Conservation (phyloP, 2,329 filamentous ascomycete genomes). For the Tolypocladium ovalisporum region DNA sequence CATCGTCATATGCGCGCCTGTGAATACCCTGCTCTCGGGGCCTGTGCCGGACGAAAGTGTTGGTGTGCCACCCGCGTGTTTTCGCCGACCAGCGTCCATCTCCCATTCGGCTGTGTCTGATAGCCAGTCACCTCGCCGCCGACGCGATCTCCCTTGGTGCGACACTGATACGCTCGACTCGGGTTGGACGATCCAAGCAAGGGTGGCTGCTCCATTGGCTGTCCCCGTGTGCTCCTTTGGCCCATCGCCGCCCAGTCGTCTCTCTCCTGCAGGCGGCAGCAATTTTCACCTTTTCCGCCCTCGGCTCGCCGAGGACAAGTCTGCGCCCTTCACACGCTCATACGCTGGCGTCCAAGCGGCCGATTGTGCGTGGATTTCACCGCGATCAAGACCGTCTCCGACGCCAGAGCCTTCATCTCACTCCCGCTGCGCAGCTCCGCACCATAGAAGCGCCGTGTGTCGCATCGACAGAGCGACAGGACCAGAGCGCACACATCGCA, state of each 20-base stretch:
- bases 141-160: slow-evolving; percentile 1
- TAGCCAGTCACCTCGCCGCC: background rate
- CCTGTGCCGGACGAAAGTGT: background rate
- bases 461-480: background rate
- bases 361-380: background rate
- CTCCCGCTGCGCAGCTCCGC: too few species aligned
- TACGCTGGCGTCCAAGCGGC: background rate
- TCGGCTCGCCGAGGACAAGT: background rate
- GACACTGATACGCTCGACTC: slow-evolving; percentile 4
- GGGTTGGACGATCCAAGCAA: slow-evolving; percentile 6
- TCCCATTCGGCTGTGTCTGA: background rate
- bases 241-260: slow-evolving; percentile 6
- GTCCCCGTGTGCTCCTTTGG: background rate
- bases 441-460: background rate
- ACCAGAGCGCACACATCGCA: background rate
- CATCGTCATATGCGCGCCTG: background rate
- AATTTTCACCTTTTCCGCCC: background rate
- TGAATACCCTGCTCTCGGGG: background rate
- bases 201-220: slow-evolving; percentile 7
- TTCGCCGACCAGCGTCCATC: background rate
- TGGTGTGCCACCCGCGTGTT: background rate
- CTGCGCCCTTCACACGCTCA: background rate
- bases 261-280: background rate
- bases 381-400: background rate
- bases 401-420: background rate